These are phyloP conservation scores for Vitis hybrid DNA, from an alignment of 177 flowering plant genomes.

Conservation along the genomic window DNA sequence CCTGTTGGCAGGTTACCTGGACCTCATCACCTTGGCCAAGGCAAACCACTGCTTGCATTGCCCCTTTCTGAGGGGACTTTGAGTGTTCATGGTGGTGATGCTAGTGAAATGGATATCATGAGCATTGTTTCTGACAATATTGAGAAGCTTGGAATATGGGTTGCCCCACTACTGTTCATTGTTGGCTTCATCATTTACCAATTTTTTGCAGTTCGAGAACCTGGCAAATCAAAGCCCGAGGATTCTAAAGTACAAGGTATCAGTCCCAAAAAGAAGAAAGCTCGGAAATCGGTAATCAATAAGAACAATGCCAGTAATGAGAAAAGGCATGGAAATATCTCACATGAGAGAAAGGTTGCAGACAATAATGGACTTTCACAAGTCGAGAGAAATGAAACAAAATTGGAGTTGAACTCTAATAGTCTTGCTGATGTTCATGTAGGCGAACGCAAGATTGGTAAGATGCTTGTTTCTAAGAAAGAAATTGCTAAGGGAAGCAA, in stretches of 20 bases:
- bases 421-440: constrained; percentile 25
- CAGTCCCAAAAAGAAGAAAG: constrained; percentile 21
- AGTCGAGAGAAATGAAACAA: constrained; percentile 11
- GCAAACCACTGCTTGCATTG: constrained; percentile 15
- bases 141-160: not conserved
- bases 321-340: constrained; percentile 2
- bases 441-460: constrained; percentile 67
- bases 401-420: constrained; percentile 7
- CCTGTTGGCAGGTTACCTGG: constrained; percentile 1
- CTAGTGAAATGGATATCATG: not conserved
- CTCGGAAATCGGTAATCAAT: constrained; percentile 7
- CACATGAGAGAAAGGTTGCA: constrained; percentile 6
- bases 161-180: constrained; percentile 11
- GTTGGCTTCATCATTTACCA: constrained; percentile 7
- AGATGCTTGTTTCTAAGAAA: constrained; percentile 52
- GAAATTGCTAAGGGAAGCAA: constrained; percentile 98
- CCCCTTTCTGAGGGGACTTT: constrained; percentile 11
- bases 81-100: not conserved
- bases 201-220: constrained; percentile 7
- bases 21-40: constrained; percentile 7
- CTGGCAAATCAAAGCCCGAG: constrained; percentile 12
- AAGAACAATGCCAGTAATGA: constrained; percentile 11
- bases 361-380: not conserved
- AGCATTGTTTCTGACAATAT: not conserved
- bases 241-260: constrained; percentile 6